Conservation (phyloP, 768 basidiomycete genomes). For the Boletus pseudopeckii region DNA sequence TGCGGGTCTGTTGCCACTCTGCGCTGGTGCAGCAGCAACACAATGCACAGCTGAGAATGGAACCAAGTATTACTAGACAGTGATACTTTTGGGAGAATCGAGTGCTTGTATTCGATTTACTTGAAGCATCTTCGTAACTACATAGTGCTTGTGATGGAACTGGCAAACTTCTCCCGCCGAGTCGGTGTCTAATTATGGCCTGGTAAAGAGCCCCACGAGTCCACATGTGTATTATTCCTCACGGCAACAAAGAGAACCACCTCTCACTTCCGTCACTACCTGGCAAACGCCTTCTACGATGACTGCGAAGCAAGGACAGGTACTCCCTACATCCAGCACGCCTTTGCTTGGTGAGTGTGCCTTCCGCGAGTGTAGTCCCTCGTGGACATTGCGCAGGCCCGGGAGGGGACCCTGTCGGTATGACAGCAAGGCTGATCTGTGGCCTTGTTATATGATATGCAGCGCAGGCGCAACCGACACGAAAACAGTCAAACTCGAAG, state of each 20-base stretch:
- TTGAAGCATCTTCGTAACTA: neutral
- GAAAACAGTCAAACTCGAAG: neutral
- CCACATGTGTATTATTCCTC: neutral
- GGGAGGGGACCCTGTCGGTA: neutral
- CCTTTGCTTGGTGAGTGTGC: slow-evolving; percentile 20
- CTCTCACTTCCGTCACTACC: neutral
- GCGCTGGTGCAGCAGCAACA: slow-evolving; percentile 40
- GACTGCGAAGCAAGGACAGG: slow-evolving; percentile 2
- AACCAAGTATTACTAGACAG: slow-evolving; percentile 32
- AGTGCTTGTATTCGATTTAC: neutral
- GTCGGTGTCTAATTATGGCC: neutral
- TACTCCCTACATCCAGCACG: slow-evolving; percentile 7
- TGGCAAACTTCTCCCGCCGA: neutral
- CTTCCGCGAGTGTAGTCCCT: neutral
- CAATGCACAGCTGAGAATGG: slow-evolving; percentile 64
- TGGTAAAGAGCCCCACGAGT: neutral
- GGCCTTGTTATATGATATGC: neutral
- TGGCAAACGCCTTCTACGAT: slow-evolving; percentile 6
- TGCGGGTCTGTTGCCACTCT: slow-evolving; percentile 50
- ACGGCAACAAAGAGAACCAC: neutral
- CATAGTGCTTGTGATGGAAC: neutral
- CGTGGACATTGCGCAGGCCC: neutral
- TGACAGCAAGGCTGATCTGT: neutral
- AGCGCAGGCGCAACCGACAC: slow-evolving; percentile 1
- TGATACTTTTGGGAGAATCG: neutral